Percentiles rank a stretch among this genome's conserved stretches.
These are phyloP conservation scores for Magnolia officinalis DNA, from an alignment of 164 flowering plant species.

Conservation along the genomic window DNA sequence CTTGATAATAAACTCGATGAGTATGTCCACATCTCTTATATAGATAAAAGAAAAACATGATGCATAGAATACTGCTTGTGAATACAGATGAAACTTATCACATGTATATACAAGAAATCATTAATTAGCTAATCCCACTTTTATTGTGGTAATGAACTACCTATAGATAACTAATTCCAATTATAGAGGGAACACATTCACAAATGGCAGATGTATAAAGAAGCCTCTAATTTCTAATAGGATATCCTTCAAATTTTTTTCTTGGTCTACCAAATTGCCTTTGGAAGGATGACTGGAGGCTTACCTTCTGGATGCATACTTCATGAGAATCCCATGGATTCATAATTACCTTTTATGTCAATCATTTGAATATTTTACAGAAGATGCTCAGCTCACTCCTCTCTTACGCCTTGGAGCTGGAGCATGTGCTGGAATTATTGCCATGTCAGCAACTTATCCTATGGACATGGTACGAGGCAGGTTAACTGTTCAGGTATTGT, in stretches of 20 bases:
- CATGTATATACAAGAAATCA: background rate
- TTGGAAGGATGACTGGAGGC: no score
- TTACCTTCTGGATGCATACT: no score
- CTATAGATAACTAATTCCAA: no score
- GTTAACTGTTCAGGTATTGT: conserved; percentile 90
- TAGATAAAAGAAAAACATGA: background rate
- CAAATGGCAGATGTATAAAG: background rate
- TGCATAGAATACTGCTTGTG: background rate
- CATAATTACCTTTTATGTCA: background rate
- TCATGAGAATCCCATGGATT: background rate
- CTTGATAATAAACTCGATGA: background rate
- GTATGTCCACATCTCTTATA: background rate
- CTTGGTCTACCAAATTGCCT: background rate
- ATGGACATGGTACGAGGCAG: conserved; percentile 99
- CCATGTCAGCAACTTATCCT: conserved; percentile 98
- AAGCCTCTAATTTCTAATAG: background rate
- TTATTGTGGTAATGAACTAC: no score
- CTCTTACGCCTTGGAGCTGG: conserved; percentile 94
- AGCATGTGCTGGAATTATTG: conserved; percentile 98
- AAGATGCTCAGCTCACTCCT: conserved; percentile 85
- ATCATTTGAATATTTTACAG: conserved; percentile 36
- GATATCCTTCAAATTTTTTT: background rate
- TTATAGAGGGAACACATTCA: background rate
- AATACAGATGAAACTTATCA: background rate
- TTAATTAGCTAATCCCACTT: no score